A percentile compares a stretch with the other conserved stretches of the same genome.
Evolutionary conservation across 306 rosid genomes (phyloP).

Genomic region (Glycine tomentella): DNA sequence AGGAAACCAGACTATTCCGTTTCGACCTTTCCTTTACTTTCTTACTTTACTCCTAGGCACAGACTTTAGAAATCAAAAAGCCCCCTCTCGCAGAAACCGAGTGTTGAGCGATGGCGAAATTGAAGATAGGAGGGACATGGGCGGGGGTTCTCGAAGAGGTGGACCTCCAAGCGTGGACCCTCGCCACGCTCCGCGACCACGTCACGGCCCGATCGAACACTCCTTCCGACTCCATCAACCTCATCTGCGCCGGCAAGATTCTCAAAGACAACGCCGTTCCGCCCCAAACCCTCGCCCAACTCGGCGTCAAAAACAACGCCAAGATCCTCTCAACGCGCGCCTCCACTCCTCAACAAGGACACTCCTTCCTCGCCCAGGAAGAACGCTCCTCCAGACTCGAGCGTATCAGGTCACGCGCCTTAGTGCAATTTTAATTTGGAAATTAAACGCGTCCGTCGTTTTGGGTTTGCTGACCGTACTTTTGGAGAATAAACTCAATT

Average conservation of each 20-base stretch:
- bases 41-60: too few relatives aligned
- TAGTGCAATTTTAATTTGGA: too few relatives aligned
- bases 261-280: slow-evolving; percentile 69
- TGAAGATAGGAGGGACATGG: slow-evolving; percentile 92
- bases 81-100: too few relatives aligned
- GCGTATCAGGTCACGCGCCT: slow-evolving; percentile 54
- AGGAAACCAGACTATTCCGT: too few relatives aligned
- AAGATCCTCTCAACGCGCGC: slow-evolving; percentile 70
- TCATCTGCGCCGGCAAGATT: slow-evolving; percentile 79
- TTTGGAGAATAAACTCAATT: too few relatives aligned
- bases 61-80: too few relatives aligned
- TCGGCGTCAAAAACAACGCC: slow-evolving; percentile 76
- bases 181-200: slow-evolving; percentile 68
- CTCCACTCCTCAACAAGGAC: slow-evolving; percentile 57
- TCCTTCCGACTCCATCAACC: slow-evolving; percentile 64
- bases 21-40: too few relatives aligned
- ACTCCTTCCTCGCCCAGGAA: slow-evolving; percentile 74
- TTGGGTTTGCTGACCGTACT: too few relatives aligned
- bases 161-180: slow-evolving; percentile 71
- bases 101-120: slow-evolving; percentile 64
- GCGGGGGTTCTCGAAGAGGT: slow-evolving; percentile 74
- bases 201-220: slow-evolving; percentile 75
- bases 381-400: slow-evolving; percentile 73
- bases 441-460: too few relatives aligned
- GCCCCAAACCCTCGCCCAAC: slow-evolving; percentile 56